phyloP scores from a whole-genome alignment of 768 basidiomycete species.

The Suillus cothurnatus region DNA sequence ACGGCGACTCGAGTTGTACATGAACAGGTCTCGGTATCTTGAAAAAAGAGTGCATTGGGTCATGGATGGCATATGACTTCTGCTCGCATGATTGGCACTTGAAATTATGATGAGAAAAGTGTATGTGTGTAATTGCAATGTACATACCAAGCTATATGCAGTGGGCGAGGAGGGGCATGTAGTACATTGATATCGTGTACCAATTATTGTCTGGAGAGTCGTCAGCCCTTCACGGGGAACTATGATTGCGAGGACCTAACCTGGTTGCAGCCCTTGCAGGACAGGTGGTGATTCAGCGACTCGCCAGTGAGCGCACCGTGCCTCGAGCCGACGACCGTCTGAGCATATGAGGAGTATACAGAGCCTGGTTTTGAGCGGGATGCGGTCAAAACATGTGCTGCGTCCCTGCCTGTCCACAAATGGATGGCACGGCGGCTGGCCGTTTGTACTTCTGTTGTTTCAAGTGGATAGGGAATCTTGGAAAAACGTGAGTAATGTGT shows the following conservation, averaged over 20 bases:
- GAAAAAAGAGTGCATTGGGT: slow-evolving; percentile 86
- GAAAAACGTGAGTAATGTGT: slow-evolving; percentile 11
- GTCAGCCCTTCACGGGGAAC: not conserved
- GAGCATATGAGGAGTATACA: slow-evolving; percentile 62
- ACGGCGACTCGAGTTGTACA: slow-evolving; percentile 51
- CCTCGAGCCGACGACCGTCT: slow-evolving; percentile 64
- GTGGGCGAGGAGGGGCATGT: slow-evolving; percentile 79
- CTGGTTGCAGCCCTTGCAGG: slow-evolving; percentile 62
- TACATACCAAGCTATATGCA: slow-evolving; percentile 69
- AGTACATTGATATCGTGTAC: slow-evolving; percentile 86
- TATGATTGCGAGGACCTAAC: slow-evolving; percentile 38
- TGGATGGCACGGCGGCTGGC: slow-evolving; percentile 75
- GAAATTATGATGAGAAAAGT: slow-evolving; percentile 1
- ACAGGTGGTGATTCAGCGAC: slow-evolving; percentile 55
- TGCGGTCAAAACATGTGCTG: slow-evolving; percentile 55
- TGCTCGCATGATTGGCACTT: slow-evolving; percentile 84
- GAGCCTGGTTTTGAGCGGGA: slow-evolving; percentile 56
- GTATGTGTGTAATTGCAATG: not conserved
- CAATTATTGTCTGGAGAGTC: slow-evolving; percentile 62
- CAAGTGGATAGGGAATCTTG: slow-evolving; percentile 86
- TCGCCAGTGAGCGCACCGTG: slow-evolving; percentile 32
- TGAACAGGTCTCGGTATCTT: slow-evolving; percentile 83
- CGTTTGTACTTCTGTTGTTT: slow-evolving; percentile 69
- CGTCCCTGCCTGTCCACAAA: slow-evolving; percentile 79
- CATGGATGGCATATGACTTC: slow-evolving; percentile 76